phyloP scores from a whole-genome alignment of 2,329 filamentous ascomycete genomes.

The Phialophora chinensis region DNA sequence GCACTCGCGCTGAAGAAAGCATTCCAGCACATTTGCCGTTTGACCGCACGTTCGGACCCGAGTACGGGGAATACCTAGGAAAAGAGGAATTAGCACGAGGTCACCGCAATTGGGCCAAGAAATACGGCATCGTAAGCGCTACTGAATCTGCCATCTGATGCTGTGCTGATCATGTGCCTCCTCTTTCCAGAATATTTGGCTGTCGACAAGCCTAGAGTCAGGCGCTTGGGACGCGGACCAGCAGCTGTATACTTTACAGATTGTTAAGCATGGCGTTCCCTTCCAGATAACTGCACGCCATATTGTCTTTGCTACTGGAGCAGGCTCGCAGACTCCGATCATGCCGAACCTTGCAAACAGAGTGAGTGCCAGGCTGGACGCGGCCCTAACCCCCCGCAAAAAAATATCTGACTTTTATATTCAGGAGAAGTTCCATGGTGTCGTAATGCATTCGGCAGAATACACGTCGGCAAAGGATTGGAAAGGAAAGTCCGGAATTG shows the following conservation, averaged over 20 bases:
- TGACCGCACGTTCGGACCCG: constrained; percentile 38
- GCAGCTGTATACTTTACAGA: neutral
- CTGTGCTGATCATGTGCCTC: neutral
- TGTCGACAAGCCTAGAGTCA: neutral
- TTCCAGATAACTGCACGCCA: neutral
- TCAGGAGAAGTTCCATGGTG: constrained; percentile 46
- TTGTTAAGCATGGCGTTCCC: neutral
- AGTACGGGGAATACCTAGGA: constrained; percentile 37
- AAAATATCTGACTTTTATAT: neutral
- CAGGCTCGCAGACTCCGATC: neutral
- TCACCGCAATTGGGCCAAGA: constrained; percentile 31
- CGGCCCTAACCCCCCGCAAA: neutral
- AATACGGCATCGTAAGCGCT: constrained; percentile 8
- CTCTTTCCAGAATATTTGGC: constrained; percentile 3
- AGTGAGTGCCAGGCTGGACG: neutral
- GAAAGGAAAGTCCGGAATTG: constrained; percentile 52
- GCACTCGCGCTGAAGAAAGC: constrained; percentile 37
- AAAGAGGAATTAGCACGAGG: constrained; percentile 37
- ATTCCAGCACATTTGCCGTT: constrained; percentile 45
- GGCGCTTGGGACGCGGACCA: neutral
- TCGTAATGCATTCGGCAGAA: constrained; percentile 44
- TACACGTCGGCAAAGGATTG: constrained; percentile 44
- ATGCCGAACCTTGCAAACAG: neutral
- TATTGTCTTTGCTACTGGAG: neutral
- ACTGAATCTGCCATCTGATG: too few species aligned